These are phyloP conservation scores for Xylariaceae sp. DNA, from an alignment of 2,329 filamentous ascomycete species.

Conservation along the genomic window DNA sequence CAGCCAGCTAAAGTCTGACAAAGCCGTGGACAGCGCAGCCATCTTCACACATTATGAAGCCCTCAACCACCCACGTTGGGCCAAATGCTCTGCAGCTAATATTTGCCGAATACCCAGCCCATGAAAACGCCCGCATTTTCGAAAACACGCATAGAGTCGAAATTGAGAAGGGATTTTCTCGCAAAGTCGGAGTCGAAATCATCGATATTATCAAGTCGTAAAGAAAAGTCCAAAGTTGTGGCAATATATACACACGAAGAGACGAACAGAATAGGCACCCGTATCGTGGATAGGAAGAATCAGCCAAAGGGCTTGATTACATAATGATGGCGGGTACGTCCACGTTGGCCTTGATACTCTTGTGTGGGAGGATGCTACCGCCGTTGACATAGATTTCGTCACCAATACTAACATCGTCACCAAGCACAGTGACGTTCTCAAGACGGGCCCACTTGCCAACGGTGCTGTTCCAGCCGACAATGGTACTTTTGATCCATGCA, in stretches of 20 bases:
- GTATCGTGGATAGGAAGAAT: background rate
- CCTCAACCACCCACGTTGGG: constrained; percentile 8
- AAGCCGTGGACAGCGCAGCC: background rate
- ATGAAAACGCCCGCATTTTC: constrained; percentile 28
- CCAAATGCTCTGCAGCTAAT: constrained; percentile 12
- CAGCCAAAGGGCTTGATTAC: constrained; percentile 48
- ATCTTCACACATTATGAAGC: constrained; percentile 8
- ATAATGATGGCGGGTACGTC: constrained; percentile 77
- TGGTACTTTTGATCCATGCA: constrained; percentile 98
- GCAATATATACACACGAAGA: constrained; percentile 34
- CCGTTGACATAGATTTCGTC: constrained; percentile 99
- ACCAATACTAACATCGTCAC: constrained; percentile 96
- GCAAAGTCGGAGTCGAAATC: constrained; percentile 25
- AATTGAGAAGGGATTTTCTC: constrained; percentile 39
- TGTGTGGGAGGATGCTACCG: constrained; percentile 92
- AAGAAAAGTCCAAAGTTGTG: constrained; percentile 19
- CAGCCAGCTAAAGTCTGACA: constrained; percentile 3
- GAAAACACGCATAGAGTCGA: constrained; percentile 27
- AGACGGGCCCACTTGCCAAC: constrained; percentile 95
- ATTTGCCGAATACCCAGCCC: constrained; percentile 26
- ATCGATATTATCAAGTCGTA: constrained; percentile 39
- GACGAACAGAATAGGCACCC: background rate
- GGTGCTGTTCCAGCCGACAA: constrained; percentile 97
- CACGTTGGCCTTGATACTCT: constrained; percentile 98
- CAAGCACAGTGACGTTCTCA: constrained; percentile 97